Evolutionary conservation across 768 basidiomycete species (phyloP).

Genomic region (Naematelia aurantialba): DNA sequence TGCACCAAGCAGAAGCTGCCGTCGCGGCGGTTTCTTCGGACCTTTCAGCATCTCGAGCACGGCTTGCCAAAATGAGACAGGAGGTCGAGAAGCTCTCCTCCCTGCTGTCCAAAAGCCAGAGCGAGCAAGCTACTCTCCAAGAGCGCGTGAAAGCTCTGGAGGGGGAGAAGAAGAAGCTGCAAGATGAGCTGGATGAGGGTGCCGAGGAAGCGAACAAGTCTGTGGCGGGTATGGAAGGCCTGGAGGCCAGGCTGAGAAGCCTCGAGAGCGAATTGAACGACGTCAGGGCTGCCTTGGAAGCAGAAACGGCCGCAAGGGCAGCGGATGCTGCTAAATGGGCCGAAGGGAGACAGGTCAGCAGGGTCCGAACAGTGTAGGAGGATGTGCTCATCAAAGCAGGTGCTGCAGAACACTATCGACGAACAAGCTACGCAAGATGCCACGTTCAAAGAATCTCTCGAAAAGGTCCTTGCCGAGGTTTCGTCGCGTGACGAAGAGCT

Average conservation of each 20-base stretch:
- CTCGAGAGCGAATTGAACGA: slow-evolving; percentile 14
- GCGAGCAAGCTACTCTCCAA: neutral
- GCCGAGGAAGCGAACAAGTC: slow-evolving; percentile 17
- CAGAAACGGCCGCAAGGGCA: slow-evolving; percentile 4
- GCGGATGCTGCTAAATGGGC: slow-evolving; percentile 7
- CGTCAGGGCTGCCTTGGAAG: slow-evolving; percentile 3
- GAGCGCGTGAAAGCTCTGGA: slow-evolving; percentile 2
- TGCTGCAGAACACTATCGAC: neutral
- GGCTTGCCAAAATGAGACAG: neutral
- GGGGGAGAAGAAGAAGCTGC: slow-evolving; percentile 6
- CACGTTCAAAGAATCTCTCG: neutral
- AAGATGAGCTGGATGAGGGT: slow-evolving; percentile 17
- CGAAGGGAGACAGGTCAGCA: slow-evolving; percentile 13
- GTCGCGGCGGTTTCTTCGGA: neutral
- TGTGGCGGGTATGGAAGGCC: slow-evolving; percentile 6
- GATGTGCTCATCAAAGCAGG: neutral
- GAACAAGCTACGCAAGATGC: neutral
- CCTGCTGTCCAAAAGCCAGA: neutral
- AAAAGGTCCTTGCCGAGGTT: neutral
- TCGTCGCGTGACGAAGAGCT: neutral
- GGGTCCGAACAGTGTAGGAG: no score
- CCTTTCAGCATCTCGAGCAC: neutral
- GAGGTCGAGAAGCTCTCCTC: neutral
- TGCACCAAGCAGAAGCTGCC: neutral
- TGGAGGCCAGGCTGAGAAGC: slow-evolving; percentile 10